Evolutionary conservation across 805 yeast genomes (phyloP).

Genomic region (Metschnikowia peoriensis): DNA sequence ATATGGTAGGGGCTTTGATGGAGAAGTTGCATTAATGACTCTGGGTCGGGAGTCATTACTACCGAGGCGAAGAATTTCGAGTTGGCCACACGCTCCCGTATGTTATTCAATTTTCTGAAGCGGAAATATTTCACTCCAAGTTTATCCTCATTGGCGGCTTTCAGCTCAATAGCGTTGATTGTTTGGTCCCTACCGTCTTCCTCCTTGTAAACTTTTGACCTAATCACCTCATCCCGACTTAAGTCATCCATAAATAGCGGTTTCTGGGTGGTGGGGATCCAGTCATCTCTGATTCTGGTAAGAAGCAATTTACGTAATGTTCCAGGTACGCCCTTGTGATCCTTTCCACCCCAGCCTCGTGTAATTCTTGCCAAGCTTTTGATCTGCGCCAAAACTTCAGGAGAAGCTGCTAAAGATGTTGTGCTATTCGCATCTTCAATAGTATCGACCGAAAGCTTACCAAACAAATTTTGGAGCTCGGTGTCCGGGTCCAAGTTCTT

Average conservation of each 20-base stretch:
- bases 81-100: constrained; percentile 38
- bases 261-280: constrained; percentile 68
- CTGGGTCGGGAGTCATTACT: constrained; percentile 76
- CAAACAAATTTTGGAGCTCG: constrained; percentile 69
- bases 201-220: constrained; percentile 34
- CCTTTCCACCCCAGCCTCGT: constrained; percentile 84
- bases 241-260: constrained; percentile 62
- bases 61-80: constrained; percentile 62
- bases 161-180: constrained; percentile 26
- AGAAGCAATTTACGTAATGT: constrained; percentile 62
- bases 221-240: constrained; percentile 35
- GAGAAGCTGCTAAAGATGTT: constrained; percentile 66
- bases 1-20: constrained; percentile 70
- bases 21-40: constrained; percentile 58
- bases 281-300: constrained; percentile 74
- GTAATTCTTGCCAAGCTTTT: constrained; percentile 56
- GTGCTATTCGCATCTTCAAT: constrained; percentile 75
- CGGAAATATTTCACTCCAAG: constrained; percentile 57
- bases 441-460: constrained; percentile 63
- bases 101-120: constrained; percentile 40
- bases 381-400: constrained; percentile 64
- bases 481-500: constrained; percentile 71
- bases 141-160: constrained; percentile 30
- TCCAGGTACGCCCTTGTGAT: constrained; percentile 72
- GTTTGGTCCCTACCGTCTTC: constrained; percentile 33